Evolutionary conservation across 1,139 yeast species (phyloP).

Genomic region (Pneumocystis wakefieldiae): DNA sequence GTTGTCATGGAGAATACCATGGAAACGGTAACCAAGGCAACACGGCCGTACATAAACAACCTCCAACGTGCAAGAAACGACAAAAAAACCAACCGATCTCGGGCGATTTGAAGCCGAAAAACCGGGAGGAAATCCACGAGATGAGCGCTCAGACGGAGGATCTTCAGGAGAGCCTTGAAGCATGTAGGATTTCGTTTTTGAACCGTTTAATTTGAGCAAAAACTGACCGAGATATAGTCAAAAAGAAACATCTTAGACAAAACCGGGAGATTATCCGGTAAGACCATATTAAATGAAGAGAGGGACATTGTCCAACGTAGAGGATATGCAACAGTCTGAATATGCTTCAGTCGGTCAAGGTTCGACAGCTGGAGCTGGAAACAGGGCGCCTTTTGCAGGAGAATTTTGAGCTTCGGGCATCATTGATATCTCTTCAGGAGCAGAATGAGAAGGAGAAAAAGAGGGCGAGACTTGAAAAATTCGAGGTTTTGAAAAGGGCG

Average conservation of each 20-base stretch:
- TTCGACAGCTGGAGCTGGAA: not conserved
- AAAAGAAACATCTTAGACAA: slow-evolving; percentile 1
- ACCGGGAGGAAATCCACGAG: not conserved
- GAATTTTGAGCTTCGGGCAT: not conserved
- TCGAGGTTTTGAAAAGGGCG: not conserved
- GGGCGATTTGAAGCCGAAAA: not conserved
- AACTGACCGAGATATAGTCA: not conserved
- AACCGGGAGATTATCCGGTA: slow-evolving; percentile 1
- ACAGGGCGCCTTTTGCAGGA: slow-evolving; percentile 1
- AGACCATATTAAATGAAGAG: too few relatives aligned
- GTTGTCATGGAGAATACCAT: not conserved
- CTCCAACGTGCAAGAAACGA: not conserved
- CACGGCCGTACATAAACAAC: not conserved
- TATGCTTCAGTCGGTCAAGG: not conserved
- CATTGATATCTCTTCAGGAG: not conserved
- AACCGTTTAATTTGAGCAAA: not conserved
- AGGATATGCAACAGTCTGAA: not conserved
- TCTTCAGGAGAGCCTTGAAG: not conserved
- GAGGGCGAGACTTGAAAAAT: not conserved
- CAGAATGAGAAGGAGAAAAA: not conserved
- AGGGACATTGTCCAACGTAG: too few relatives aligned
- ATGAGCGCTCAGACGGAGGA: not conserved
- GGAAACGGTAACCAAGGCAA: not conserved
- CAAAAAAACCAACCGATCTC: not conserved
- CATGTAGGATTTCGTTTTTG: not conserved